Base-by-base conservation (phyloP, 345 rosid species). In the Lepidium africanum region DNA sequence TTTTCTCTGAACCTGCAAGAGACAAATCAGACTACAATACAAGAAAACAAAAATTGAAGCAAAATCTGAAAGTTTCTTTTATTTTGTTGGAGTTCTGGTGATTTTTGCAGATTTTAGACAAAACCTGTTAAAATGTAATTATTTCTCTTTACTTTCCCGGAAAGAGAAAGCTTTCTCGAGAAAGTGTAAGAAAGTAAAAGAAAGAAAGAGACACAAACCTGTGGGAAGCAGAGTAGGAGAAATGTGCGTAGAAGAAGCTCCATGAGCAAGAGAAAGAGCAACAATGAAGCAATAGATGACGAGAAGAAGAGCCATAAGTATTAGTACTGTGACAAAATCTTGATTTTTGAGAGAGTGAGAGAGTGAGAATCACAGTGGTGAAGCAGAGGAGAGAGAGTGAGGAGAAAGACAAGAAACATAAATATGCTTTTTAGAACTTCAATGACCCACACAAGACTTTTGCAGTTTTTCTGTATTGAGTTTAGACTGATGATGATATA, bases 181-280 rank as follows among this genome's bases (percentile, higher is more conserved):
- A 64, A 48, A 46, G 32, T 69, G 19, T 13, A 54, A 30, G 40
- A 68, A 19, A 45, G 19, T 36, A 25, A 33, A 63, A 46, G 15
- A 45, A 54, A 38, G 48, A 57, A 46, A 47, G 65, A 59, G 51
- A 62, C 50, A 69, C 33, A 72, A 71, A 86, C 97, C 95, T 65
- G 86, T 59, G 51, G 86, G 69, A n/a, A 83, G 81, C 51, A 65
- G 84, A 15, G 82, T 64, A 49, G 64, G 72, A 68, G 78, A 30
- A 36, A 80, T 59, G 75, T 57, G 79, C 57, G 77, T 73, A 51
- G 63, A 63, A 16, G 85, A 52, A 70, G 72, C 77, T 65, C 76
- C 90, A 80, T 68, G 71, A 17, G 88, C 72, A 75, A 75, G 38
- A 79, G 62, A 61, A 55, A 63, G 15, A 68, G 59, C 14, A 59